Evolutionary conservation across 495 filamentous ascomycete species (phyloP).

Genomic region (Hypoxylon perforatum): DNA sequence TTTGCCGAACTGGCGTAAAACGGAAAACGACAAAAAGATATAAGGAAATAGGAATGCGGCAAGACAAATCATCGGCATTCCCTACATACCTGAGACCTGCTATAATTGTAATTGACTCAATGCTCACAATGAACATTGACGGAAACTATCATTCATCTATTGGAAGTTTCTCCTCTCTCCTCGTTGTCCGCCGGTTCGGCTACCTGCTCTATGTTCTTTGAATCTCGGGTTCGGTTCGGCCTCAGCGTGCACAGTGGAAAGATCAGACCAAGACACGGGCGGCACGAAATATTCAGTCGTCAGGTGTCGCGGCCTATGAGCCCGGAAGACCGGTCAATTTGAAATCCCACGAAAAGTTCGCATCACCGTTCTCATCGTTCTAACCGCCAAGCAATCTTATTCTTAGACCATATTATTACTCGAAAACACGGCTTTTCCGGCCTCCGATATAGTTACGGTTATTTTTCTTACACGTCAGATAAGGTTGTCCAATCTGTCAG

Average conservation of each 20-base stretch:
- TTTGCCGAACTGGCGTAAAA: background rate
- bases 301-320: conserved; percentile 33
- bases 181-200: conserved; percentile 28
- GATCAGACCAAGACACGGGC: conserved; percentile 39
- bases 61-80: too few relatives aligned
- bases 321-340: conserved; percentile 45
- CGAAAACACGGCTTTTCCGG: conserved; percentile 11
- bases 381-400: conserved; percentile 18
- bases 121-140: conserved; percentile 19
- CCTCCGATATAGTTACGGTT: conserved; percentile 3
- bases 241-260: conserved; percentile 31
- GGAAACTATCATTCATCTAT: conserved; percentile 4
- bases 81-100: too few relatives aligned
- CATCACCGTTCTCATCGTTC: conserved; percentile 38
- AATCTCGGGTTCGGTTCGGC: conserved; percentile 40
- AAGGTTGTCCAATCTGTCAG: background rate
- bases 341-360: conserved; percentile 32
- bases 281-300: conserved; percentile 25
- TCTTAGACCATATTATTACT: conserved; percentile 18
- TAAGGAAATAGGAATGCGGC: too few relatives aligned
- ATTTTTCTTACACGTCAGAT: conserved; percentile 3
- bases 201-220: conserved; percentile 19
- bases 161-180: conserved; percentile 19
- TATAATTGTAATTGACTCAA: background rate
- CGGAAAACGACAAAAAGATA: too few relatives aligned